phyloP scores from a whole-genome alignment of 129 eudicot species.

The Pulicaria dysenterica region DNA sequence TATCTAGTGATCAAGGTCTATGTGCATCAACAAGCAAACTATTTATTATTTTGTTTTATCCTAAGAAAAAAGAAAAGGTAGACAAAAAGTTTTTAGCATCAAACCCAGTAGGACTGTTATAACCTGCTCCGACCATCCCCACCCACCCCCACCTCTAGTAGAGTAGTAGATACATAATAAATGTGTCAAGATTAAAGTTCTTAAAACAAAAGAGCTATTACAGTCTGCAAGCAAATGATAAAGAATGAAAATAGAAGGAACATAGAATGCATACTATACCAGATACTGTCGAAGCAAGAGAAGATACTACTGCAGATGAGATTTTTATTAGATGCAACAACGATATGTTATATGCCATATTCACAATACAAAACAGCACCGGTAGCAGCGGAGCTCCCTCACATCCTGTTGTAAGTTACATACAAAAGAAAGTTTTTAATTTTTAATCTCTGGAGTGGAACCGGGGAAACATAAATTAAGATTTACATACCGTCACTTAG shows the following conservation, averaged over 20 bases:
- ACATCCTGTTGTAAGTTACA: constrained; percentile 59
- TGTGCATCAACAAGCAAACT: too few relatives aligned
- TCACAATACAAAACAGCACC: constrained; percentile 71
- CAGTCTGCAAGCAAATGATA: background rate
- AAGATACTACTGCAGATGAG: constrained; percentile 90
- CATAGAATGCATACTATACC: constrained; percentile 45
- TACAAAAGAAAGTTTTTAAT: background rate
- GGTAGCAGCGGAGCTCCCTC: constrained; percentile 94
- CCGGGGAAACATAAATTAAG: background rate
- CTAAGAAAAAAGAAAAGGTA: too few relatives aligned
- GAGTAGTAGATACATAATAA: too few relatives aligned
- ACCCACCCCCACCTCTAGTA: background rate
- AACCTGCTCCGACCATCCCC: background rate
- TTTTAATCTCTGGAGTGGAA: too few relatives aligned
- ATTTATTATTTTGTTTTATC: too few relatives aligned
- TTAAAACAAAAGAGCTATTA: background rate
- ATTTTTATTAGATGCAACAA: constrained; percentile 88
- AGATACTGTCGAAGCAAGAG: constrained; percentile 85
- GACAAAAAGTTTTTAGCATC: too few relatives aligned
- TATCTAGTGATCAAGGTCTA: too few relatives aligned
- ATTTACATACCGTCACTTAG: constrained; percentile 1
- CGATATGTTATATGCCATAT: constrained; percentile 93
- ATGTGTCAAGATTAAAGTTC: background rate
- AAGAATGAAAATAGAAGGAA: background rate
- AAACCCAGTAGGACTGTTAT: too few relatives aligned